A percentile compares a stretch with the other conserved stretches of the same genome.
Conservation (phyloP, 768 basidiomycete species). For the Trametopsis cervina region DNA sequence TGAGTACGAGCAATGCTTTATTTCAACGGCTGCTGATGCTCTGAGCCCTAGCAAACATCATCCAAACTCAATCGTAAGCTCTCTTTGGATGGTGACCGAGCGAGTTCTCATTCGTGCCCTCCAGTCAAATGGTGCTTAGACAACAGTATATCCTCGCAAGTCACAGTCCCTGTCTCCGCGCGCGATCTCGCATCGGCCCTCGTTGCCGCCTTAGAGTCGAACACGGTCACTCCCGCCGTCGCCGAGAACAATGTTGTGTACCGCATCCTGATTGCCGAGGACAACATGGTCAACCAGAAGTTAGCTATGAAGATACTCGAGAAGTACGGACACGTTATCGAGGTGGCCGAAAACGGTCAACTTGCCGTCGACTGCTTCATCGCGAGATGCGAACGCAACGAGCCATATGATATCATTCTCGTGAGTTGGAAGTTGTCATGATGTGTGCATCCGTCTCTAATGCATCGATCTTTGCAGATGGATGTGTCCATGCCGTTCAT, state of each 20-base stretch:
- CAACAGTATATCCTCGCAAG: slow-evolving; percentile 92
- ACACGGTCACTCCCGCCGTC: slow-evolving; percentile 84
- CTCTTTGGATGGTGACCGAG: not conserved
- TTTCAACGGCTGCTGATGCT: not conserved
- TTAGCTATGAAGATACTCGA: slow-evolving; percentile 95
- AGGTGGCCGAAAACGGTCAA: slow-evolving; percentile 96
- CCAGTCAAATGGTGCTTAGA: slow-evolving; percentile 94
- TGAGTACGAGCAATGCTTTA: slow-evolving; percentile 21
- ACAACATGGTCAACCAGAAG: slow-evolving; percentile 94
- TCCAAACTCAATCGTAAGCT: slow-evolving; percentile 67
- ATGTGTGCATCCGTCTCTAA: not conserved
- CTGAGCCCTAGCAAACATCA: slow-evolving; percentile 35
- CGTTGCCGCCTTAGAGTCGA: slow-evolving; percentile 90
- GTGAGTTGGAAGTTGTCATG: slow-evolving; percentile 37
- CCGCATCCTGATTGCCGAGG: slow-evolving; percentile 94
- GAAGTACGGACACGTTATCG: slow-evolving; percentile 90
- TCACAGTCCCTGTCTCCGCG: slow-evolving; percentile 82
- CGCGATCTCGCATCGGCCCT: slow-evolving; percentile 90
- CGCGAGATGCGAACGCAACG: slow-evolving; percentile 56
- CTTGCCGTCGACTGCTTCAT: slow-evolving; percentile 92
- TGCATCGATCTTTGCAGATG: slow-evolving; percentile 62
- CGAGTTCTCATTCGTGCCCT: too few relatives aligned
- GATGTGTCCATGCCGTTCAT: slow-evolving; percentile 98
- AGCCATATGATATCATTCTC: slow-evolving; percentile 87
- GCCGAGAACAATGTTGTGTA: slow-evolving; percentile 82